phyloP scores from a whole-genome alignment of 1,284 basidiomycete species.

The Waitea zeae region DNA sequence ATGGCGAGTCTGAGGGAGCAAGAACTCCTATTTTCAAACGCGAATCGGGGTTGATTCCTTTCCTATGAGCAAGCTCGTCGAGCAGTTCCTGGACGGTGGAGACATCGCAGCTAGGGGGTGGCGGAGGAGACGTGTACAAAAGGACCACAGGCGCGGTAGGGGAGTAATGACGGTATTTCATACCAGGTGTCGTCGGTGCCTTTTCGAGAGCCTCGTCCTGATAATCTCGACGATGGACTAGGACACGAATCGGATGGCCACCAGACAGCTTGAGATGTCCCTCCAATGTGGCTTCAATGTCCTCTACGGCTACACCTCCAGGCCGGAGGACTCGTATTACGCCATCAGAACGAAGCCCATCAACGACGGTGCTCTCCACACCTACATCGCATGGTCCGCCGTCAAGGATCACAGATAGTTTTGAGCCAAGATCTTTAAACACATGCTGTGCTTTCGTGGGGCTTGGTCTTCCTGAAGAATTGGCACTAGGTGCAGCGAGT shows the following conservation, averaged over 20 bases:
- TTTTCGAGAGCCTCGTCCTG: conserved; percentile 43
- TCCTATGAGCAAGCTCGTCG: too few species aligned
- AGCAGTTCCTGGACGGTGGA: conserved; percentile 13
- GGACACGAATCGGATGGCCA: conserved; percentile 31
- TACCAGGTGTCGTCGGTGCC: conserved; percentile 92
- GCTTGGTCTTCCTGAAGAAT: conserved; percentile 86
- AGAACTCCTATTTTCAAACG: conserved; percentile 49
- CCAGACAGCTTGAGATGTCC: conserved; percentile 19
- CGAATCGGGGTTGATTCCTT: too few species aligned
- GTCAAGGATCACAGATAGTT: conserved; percentile 71
- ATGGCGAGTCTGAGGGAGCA: conserved; percentile 43
- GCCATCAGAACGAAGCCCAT: conserved; percentile 61
- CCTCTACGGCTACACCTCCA: conserved; percentile 87
- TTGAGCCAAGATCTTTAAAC: conserved; percentile 57
- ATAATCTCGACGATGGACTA: conserved; percentile 67
- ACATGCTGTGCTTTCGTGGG: conserved; percentile 91
- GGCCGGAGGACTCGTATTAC: conserved; percentile 76
- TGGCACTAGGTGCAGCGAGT: conserved; percentile 90
- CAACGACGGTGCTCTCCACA: conserved; percentile 90
- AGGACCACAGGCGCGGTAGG: conserved; percentile 75
- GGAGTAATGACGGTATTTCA: conserved; percentile 98
- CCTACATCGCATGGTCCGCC: conserved; percentile 88
- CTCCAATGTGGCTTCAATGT: conserved; percentile 46
- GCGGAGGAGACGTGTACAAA: conserved; percentile 34
- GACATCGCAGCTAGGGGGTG: conserved; percentile 14